Conservation (phyloP, 73 alveolate species). For the Tetrahymena borealis region DNA sequence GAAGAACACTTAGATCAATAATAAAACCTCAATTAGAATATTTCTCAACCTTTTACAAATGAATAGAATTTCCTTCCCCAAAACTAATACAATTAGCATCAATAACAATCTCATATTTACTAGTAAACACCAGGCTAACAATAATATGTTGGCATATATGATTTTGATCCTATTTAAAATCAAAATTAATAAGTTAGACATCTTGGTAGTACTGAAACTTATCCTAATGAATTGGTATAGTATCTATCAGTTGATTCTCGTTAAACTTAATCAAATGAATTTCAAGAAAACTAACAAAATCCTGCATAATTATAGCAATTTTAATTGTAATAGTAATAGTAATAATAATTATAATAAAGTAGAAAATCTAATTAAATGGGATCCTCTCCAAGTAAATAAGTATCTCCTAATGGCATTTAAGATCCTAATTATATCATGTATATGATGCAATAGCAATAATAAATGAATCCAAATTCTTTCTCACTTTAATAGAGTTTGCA, state of each 20-base stretch:
- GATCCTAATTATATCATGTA: not conserved
- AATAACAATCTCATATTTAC: not conserved
- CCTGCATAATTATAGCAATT: too few species aligned
- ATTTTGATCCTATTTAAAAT: not conserved
- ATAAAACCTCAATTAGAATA: too few species aligned
- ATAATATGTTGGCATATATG: not conserved
- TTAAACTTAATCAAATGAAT: not conserved
- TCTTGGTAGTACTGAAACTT: not conserved
- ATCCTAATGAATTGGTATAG: not conserved
- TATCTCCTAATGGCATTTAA: not conserved
- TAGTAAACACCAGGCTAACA: not conserved
- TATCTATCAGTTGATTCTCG: not conserved
- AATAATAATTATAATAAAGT: too few species aligned
- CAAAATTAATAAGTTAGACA: not conserved
- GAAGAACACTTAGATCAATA: too few species aligned
- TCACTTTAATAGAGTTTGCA: not conserved
- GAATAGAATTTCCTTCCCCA: too few species aligned
- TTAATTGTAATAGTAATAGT: too few species aligned
- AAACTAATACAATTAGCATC: too few species aligned
- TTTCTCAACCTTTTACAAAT: too few species aligned
- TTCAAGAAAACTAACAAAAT: not conserved
- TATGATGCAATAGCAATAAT: not conserved
- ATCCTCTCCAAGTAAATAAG: too few species aligned
- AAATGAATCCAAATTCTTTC: not conserved
- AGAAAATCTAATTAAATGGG: too few species aligned